Evolutionary conservation across 163 green algal species (phyloP).

Genomic region (Scenedesmus sp.): DNA sequence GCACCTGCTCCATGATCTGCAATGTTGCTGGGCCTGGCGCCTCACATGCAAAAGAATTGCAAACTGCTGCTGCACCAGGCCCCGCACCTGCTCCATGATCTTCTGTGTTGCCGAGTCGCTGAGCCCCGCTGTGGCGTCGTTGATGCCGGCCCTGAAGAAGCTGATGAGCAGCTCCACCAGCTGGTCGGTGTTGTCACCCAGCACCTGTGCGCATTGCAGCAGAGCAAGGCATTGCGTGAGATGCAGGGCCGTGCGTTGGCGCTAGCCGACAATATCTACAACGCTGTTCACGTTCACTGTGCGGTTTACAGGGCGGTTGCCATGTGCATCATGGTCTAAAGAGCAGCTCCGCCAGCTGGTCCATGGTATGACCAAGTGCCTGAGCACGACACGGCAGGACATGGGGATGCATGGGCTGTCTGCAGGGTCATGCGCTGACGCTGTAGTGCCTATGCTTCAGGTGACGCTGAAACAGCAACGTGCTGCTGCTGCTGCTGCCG

Average conservation of each 20-base stretch:
- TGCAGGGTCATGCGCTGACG: too few species aligned
- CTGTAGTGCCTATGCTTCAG: too few species aligned
- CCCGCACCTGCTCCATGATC: constrained; percentile 32
- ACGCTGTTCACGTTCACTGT: too few species aligned
- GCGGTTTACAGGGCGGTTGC: too few species aligned
- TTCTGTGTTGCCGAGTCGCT: constrained; percentile 30
- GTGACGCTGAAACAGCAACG: neutral
- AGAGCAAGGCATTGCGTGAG: neutral
- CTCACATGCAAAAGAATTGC: too few species aligned
- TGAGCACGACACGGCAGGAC: too few species aligned
- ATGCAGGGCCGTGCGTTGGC: neutral
- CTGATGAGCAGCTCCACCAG: constrained; percentile 31
- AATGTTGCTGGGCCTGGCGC: neutral
- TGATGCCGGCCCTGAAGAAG: constrained; percentile 20
- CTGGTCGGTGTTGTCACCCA: constrained; percentile 43
- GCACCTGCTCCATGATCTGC: constrained; percentile 23
- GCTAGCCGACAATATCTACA: too few species aligned
- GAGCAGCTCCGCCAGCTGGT: too few species aligned
- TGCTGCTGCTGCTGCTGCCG: neutral
- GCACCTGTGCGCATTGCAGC: neutral
- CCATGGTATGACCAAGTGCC: too few species aligned
- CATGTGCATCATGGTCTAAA: too few species aligned
- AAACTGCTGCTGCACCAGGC: neutral
- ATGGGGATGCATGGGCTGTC: too few species aligned
- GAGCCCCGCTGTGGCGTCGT: constrained; percentile 26